phyloP scores from a whole-genome alignment of 1,284 basidiomycete genomes.

The Austroboletus rostrupii region DNA sequence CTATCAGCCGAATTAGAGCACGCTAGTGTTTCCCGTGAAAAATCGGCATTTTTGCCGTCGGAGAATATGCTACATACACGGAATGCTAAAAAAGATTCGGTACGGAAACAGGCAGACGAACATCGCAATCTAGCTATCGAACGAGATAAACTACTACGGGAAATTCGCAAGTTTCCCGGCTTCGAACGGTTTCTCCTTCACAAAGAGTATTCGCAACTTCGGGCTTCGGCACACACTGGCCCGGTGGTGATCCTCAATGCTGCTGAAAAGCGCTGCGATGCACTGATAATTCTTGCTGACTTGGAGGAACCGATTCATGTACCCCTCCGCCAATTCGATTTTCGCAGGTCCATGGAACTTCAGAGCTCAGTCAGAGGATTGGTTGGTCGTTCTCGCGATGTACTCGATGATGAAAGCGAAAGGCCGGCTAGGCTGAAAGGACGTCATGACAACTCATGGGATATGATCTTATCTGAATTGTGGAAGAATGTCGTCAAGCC shows the following conservation, averaged over 20 bases:
- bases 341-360: not conserved
- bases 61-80: not conserved
- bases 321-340: not conserved
- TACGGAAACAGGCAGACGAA: not conserved
- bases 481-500: not conserved
- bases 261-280: not conserved
- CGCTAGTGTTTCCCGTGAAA: not conserved
- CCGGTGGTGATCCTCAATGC: not conserved
- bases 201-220: not conserved
- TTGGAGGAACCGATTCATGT: not conserved
- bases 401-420: too few relatives aligned
- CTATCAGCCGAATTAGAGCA: not conserved
- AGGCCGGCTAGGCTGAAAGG: not conserved
- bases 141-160: not conserved
- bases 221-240: not conserved
- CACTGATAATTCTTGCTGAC: not conserved
- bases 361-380: not conserved
- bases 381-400: not conserved
- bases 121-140: not conserved
- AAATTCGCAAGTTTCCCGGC: not conserved
- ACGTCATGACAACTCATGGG: not conserved
- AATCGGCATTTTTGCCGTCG: not conserved
- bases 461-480: not conserved
- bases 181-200: not conserved
- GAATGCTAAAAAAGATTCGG: not conserved